Evolutionary conservation across 129 eudicot genomes (phyloP).

Genomic region (Solidago caesia): DNA sequence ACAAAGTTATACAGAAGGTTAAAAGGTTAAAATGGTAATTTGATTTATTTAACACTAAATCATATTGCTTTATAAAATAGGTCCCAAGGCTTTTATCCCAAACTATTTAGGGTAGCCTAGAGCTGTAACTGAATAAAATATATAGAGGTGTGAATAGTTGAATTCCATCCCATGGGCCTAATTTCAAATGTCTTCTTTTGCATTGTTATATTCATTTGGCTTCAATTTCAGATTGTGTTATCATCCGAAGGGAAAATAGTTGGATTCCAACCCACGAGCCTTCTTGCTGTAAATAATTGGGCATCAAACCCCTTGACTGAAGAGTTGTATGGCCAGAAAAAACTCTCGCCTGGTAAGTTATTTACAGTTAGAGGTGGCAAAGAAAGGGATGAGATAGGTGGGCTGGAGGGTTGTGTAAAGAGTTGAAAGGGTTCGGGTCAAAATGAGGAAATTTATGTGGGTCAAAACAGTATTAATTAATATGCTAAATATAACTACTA

Average conservation of each 20-base stretch:
- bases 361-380: too few species aligned
- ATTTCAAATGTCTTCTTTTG: not conserved
- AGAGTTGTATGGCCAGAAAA: conserved; percentile 69
- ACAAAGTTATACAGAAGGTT: not conserved
- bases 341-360: conserved; percentile 73
- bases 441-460: too few species aligned
- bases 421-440: too few species aligned
- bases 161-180: not conserved
- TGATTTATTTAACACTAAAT: not conserved
- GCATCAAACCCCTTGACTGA: conserved; percentile 71
- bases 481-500: too few species aligned
- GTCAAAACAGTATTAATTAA: too few species aligned
- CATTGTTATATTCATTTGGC: not conserved
- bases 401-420: too few species aligned
- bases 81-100: not conserved
- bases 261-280: conserved; percentile 85
- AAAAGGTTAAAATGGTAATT: not conserved
- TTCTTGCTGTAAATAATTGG: conserved; percentile 82
- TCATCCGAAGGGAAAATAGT: conserved; percentile 59
- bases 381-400: too few species aligned
- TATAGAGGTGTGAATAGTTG: not conserved
- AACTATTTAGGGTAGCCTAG: not conserved
- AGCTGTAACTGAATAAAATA: too few species aligned
- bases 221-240: conserved; percentile 60
- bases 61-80: not conserved